Base-by-base conservation (phyloP, 2,329 filamentous ascomycete genomes). In the Juglanconis sp. region DNA sequence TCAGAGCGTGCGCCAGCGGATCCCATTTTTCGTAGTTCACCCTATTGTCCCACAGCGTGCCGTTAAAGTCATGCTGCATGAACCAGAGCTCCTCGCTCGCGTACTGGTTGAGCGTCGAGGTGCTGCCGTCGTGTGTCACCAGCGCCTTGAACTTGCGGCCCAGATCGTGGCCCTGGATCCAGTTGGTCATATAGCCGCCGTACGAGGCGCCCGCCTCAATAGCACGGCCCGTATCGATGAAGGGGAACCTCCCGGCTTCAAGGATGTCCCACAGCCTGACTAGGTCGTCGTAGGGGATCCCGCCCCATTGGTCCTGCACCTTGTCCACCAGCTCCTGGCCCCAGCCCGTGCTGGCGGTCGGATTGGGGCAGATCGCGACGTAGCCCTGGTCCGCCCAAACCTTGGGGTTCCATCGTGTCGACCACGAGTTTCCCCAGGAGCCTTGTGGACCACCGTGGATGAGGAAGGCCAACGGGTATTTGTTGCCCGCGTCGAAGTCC, bases 311-410 rank as follows among this genome's bases (percentile, higher is more conserved):
- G 59, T 86, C 81, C 53, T 84, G 79, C 68, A 96, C 96, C 0
- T 86, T 88, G 70, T 96, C 87, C 36, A 87, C 85, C 57, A 94
- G 84, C 36, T 82, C 81, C 75, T 94, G 88, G 5, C 92, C 92
- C 68, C 92, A 96, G 3, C 91, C 89, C 4, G 90, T 92, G 68
- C 86, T 90, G 17, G 91, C 92, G 0, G 91, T 95, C 9, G 90
- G 90, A 71, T 96, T 96, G 10, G 91, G 90, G 53, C 86, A 83
- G 51, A 96, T 86, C 30, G 89, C 90, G 3, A 96, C 83, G 70
- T 95, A 96, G 50, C 92, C 92, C 74, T 94, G 90, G 71, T 96
- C 91, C 3, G 92, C 91, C 70, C 92, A 96, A 9, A 94, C 82
- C 61, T 90, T 90, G 1, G 90, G 89, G 70, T 96, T 96, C 92